A percentile compares a stretch with the other conserved stretches of the same genome.
Evolutionary conservation across 345 rosid genomes (phyloP).

Genomic region (Aquilaria yunnanensis): DNA sequence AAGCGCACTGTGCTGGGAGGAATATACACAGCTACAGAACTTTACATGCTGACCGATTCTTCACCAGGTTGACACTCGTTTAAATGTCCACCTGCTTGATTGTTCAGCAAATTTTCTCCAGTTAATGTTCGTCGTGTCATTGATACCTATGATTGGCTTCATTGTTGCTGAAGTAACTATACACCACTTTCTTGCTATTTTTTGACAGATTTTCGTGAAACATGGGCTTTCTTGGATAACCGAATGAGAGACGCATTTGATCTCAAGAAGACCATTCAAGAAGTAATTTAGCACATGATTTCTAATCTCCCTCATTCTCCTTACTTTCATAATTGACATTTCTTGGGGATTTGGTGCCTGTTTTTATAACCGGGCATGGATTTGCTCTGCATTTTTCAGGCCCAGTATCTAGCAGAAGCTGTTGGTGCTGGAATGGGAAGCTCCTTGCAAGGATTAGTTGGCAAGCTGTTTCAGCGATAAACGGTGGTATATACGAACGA

Average conservation of each 20-base stretch:
- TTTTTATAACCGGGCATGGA: neutral
- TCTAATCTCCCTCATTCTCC: neutral
- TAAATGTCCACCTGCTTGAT: neutral
- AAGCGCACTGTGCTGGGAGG: constrained; percentile 85
- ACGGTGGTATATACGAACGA: too few relatives aligned
- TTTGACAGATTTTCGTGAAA: constrained; percentile 48
- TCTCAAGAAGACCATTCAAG: constrained; percentile 67
- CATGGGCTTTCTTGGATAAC: constrained; percentile 68
- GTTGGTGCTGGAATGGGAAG: constrained; percentile 81
- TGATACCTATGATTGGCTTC: too few relatives aligned
- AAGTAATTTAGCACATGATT: constrained; percentile 33
- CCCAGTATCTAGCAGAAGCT: constrained; percentile 65
- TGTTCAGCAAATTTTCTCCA: constrained; percentile 1
- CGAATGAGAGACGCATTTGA: constrained; percentile 83
- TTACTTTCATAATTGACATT: neutral
- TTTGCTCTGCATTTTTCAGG: constrained; percentile 31
- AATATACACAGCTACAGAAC: constrained; percentile 79
- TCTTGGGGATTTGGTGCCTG: neutral
- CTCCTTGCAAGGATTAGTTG: constrained; percentile 64
- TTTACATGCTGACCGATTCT: constrained; percentile 86
- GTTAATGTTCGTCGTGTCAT: neutral
- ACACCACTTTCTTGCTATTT: constrained; percentile 8
- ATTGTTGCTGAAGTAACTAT: neutral
- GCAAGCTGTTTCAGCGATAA: constrained; percentile 40
- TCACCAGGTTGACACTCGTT: constrained; percentile 50